Base-by-base conservation (phyloP, 345 rosid genomes). In the Eucalyptus albens region DNA sequence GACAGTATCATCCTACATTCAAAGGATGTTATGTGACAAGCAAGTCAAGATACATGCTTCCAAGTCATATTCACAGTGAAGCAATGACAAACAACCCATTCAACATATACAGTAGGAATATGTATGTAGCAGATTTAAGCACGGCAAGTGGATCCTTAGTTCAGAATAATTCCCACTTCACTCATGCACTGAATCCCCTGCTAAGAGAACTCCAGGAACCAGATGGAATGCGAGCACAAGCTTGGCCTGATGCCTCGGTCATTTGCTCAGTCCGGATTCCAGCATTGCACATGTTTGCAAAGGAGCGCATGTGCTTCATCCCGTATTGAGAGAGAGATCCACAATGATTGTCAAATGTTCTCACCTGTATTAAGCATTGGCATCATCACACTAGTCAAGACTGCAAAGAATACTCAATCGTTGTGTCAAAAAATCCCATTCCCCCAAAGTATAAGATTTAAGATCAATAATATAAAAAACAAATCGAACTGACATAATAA, bases 241-340 rank as follows among this genome's bases (percentile, higher is more conserved):
- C 98, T 90, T 98, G 98, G 51, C 96, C 93, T n/a, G 99, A 92
- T 90, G 97, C 99, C 90, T 96, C 99, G 2, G 90, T 93, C 98
- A 98, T 94, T 89, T 95, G 96, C 88, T 94, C 94, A 19, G 88
- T 87, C 31, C n/a, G 89, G 88, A 96, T 92, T 90, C 99, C 97
- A 50, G 95, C 96, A 90, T 96, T 97, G 95, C 99, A 98, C 19
- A 98, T 87, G 93, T 98, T 98, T 81, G 97, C 99, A 29, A 98
- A 44, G 44, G 99, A 95, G 31, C 99, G 95, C 98, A 94, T 98
- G 93, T 98, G 98, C 90, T 96, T 97, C 98, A 98, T 98, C 86
- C 99, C 99, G 15, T 98, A 98, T 89, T 96, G 97, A 50, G 98
- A 93, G 59, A 98, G 89, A 55, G 99, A 95, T 89, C 99, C 99